Base-by-base conservation (phyloP, 495 filamentous ascomycete species). In the Rostrohypoxylon terebratum region DNA sequence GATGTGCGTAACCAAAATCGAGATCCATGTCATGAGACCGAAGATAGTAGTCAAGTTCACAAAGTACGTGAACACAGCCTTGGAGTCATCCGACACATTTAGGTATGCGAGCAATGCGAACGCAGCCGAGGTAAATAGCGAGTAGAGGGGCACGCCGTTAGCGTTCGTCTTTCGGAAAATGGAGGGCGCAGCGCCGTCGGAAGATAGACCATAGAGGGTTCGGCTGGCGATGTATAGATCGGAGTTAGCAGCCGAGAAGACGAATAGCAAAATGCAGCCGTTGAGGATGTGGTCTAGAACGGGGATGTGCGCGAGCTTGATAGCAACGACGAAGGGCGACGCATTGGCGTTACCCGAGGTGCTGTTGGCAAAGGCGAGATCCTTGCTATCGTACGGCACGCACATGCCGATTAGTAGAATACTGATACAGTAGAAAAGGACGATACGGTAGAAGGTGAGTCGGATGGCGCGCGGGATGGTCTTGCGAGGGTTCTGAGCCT, bases 211-310 rank as follows among this genome's bases (percentile, higher is more conserved):
- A 77, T 90, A 96, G 31, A 94, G 84, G 1, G 92, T 94, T 66
- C 94, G 89, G 34, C 90, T 92, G 6, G 92, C 94, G 51, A 95
- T 94, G 84, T 96, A 97, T 36, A 91, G 82, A 77, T 91, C 89
- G 53, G 81, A 93, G 82, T 95, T 95, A 59, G 92, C 87, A 25
- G 93, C 92, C 13, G 88, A 91, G 79, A 94, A 88, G 64, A 92
- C 93, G 75, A 94, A 94, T 48, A 92, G 71, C n/a, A 95, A 82
- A 50, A 96, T 92, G 71, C 88, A 87, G 10, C 89, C 92, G 79
- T 95, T 96, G 80, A 96, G 90, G 68, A 94, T 89, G 50, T 88
- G 87, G 2, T 88, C 89, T 7, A 95, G 84, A 9, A 86, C 86
- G 16, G 83, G 83, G 64, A 96, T 90, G 11, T 88, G 84, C 2